Base-by-base conservation (phyloP, 495 filamentous ascomycete genomes). In the Viridothelium virens region DNA sequence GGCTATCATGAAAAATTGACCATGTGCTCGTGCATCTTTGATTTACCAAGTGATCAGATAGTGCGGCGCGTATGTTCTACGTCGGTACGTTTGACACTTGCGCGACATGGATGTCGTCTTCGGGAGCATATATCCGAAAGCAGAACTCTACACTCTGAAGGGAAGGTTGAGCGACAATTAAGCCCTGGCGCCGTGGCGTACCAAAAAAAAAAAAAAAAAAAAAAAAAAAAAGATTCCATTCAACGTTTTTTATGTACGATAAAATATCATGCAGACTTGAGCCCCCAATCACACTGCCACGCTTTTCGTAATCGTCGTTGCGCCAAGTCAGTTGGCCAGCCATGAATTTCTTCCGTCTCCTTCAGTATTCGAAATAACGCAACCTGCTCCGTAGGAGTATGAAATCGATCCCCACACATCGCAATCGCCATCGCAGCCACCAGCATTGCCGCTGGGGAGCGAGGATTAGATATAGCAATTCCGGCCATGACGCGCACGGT, bases 341-440 rank as follows among this genome's bases (percentile, higher is more conserved):
- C 53, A 36, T 59, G 36, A 5, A 36, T 31, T 31, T 34, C 25
- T 31, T 59, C 53, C 53, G 53, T 59, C 33, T 34, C 31, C 53
- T 7, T 31, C 53, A 59, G 36, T 34, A 59, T 31, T 7, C 14
- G 11, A 31, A 59, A 59, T 10, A 59, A 36, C 1, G 71, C 74
- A 38, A 70, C 62, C 53, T 76, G 75, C 63, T 77, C 75, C 5
- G 66, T 14, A 11, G 38, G 38, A 47, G 73, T 68, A 9, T 68
- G 65, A 53, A 76, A 77, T 25, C 69, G 70, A 44, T 77, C 74
- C 2, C 75, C 74, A 50, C 75, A 77, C 69, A 71, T 72, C 10
- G 70, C 70, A 69, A 77, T 76, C 25, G 70, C 72, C 48, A 73
- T 69, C 10, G 63, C 67, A 0, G 75, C 75, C 39, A 65, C 71